A percentile compares a stretch with the other conserved stretches of the same genome.
Evolutionary conservation across 306 rosid species (phyloP).

Genomic region (Prunus persica): Prunus_persica_NCBIv2 NC_034013.1:273501-274000

Average conservation of each 20-base stretch:
- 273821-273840: constrained; percentile 75
- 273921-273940: constrained; percentile 84
- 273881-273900: background rate
- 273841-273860: constrained; percentile 45
- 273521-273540: constrained; percentile 11
- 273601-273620: too few species aligned
- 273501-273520: constrained; percentile 6
- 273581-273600: too few species aligned
- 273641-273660: too few species aligned
- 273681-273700: too few species aligned
- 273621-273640: too few species aligned
- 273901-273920: background rate
- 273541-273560: constrained; percentile 13
- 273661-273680: too few species aligned
- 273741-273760: constrained; percentile 37
- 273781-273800: constrained; percentile 88
- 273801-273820: constrained; percentile 93
- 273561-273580: too few species aligned
- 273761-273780: constrained; percentile 85
- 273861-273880: background rate
- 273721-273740: too few species aligned
- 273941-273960: constrained; percentile 78
- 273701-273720: too few species aligned
- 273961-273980: constrained; percentile 34
- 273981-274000: background rate